Evolutionary conservation across 768 basidiomycete genomes (phyloP).

Genomic region (Boletus speciosus): DNA sequence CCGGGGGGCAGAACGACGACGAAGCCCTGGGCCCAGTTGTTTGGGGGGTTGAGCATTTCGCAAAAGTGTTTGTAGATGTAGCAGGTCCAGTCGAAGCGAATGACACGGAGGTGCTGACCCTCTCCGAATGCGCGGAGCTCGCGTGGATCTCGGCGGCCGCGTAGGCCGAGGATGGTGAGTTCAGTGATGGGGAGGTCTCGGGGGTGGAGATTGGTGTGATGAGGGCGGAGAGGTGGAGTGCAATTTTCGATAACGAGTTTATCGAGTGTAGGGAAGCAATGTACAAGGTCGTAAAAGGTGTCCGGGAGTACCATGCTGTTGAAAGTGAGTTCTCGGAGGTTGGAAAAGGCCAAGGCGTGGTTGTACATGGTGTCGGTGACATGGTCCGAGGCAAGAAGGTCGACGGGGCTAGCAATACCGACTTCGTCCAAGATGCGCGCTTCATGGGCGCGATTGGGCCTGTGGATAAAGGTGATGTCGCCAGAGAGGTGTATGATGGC

Average conservation of each 20-base stretch:
- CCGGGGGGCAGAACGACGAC: constrained; percentile 8
- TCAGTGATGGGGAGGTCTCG: constrained; percentile 41
- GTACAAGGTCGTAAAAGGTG: constrained; percentile 34
- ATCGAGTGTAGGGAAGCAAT: constrained; percentile 36
- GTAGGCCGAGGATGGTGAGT: constrained; percentile 38
- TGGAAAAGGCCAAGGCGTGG: constrained; percentile 26
- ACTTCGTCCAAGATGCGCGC: constrained; percentile 25
- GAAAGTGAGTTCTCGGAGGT: constrained; percentile 38
- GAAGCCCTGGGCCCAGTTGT: constrained; percentile 16
- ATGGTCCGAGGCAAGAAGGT: constrained; percentile 19
- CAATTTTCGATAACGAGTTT: constrained; percentile 43
- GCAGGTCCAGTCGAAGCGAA: constrained; percentile 44
- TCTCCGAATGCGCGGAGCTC: constrained; percentile 34
- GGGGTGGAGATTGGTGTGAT: constrained; percentile 25
- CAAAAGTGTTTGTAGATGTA: constrained; percentile 35
- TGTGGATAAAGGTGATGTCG: constrained; percentile 12
- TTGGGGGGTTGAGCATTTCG: not conserved
- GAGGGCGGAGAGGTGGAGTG: constrained; percentile 20
- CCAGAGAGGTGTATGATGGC: constrained; percentile 20
- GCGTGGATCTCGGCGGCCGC: constrained; percentile 25
- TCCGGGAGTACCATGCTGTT: constrained; percentile 36
- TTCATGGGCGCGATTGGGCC: constrained; percentile 22
- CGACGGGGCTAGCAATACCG: constrained; percentile 16
- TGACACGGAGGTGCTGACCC: constrained; percentile 35
- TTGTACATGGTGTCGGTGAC: constrained; percentile 21